Percentiles rank a stretch among this genome's conserved stretches.
These are phyloP conservation scores for Boechera retrofracta DNA, from an alignment of 345 rosid species.

Conservation along the genomic window DNA sequence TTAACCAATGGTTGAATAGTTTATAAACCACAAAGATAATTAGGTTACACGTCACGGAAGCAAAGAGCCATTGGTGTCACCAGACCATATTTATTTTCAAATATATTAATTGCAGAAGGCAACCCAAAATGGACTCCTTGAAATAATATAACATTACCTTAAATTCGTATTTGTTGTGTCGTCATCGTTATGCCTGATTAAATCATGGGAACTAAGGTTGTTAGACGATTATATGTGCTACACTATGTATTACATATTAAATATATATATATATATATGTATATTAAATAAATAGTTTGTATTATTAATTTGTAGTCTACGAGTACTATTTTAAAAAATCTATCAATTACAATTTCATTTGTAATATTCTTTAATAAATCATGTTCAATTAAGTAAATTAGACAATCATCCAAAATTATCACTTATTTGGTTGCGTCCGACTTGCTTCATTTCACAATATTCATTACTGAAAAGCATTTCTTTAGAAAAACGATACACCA, in stretches of 20 bases:
- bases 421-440: not conserved
- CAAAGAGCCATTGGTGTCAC: slow-evolving; percentile 32
- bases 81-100: slow-evolving; percentile 31
- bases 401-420: not conserved
- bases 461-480: not conserved
- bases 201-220: not conserved
- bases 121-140: slow-evolving; percentile 31
- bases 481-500: not conserved
- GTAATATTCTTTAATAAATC: not conserved
- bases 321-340: not conserved
- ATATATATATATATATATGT: too few relatives aligned
- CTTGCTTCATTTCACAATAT: not conserved
- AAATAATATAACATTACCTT: slow-evolving; percentile 17
- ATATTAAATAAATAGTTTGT: too few relatives aligned
- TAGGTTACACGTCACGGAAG: slow-evolving; percentile 38
- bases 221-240: not conserved
- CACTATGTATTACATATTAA: too few relatives aligned
- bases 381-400: not conserved
- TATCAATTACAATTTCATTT: not conserved
- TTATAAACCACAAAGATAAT: slow-evolving; percentile 24
- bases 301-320: not conserved
- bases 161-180: slow-evolving; percentile 25
- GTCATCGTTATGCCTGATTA: slow-evolving; percentile 13
- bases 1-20: slow-evolving; percentile 32
- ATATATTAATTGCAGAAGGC: slow-evolving; percentile 29